These are phyloP conservation scores for Fusarium sublunatum DNA, from an alignment of 2,329 filamentous ascomycete genomes.

Conservation along the genomic window DNA sequence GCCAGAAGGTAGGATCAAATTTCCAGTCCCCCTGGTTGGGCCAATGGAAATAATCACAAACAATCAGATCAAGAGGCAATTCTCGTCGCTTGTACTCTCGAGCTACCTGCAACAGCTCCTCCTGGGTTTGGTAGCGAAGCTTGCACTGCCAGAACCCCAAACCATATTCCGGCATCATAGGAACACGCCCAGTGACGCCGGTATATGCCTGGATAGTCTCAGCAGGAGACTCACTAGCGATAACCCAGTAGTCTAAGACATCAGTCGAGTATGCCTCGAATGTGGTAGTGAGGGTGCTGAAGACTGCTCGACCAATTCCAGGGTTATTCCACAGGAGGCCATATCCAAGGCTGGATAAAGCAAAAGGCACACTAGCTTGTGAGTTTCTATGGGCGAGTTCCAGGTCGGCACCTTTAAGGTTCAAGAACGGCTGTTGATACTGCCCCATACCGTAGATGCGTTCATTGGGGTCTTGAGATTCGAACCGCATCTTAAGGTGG, in stretches of 20 bases:
- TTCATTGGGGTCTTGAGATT: slow-evolving; percentile 64
- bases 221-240: slow-evolving; percentile 65
- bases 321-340: slow-evolving; percentile 76
- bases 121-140: slow-evolving; percentile 72
- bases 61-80: slow-evolving; percentile 71
- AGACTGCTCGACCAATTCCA: slow-evolving; percentile 66
- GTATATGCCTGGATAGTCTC: slow-evolving; percentile 68
- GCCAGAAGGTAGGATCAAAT: slow-evolving; percentile 73
- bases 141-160: slow-evolving; percentile 77
- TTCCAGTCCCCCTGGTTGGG: slow-evolving; percentile 73
- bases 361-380: slow-evolving; percentile 72
- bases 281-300: slow-evolving; percentile 69
- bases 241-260: slow-evolving; percentile 71
- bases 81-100: slow-evolving; percentile 66
- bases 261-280: slow-evolving; percentile 70
- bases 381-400: slow-evolving; percentile 74
- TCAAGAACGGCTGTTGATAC: slow-evolving; percentile 71
- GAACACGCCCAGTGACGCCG: slow-evolving; percentile 65
- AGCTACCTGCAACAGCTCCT: slow-evolving; percentile 70
- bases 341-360: slow-evolving; percentile 68
- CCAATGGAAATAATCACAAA: slow-evolving; percentile 76
- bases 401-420: slow-evolving; percentile 70
- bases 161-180: slow-evolving; percentile 76
- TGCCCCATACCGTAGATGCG: slow-evolving; percentile 75
- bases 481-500: slow-evolving; percentile 67